These are phyloP conservation scores for Pythium coloratum DNA, from an alignment of 352 stramenopile genomes.

Conservation along the genomic window DNA sequence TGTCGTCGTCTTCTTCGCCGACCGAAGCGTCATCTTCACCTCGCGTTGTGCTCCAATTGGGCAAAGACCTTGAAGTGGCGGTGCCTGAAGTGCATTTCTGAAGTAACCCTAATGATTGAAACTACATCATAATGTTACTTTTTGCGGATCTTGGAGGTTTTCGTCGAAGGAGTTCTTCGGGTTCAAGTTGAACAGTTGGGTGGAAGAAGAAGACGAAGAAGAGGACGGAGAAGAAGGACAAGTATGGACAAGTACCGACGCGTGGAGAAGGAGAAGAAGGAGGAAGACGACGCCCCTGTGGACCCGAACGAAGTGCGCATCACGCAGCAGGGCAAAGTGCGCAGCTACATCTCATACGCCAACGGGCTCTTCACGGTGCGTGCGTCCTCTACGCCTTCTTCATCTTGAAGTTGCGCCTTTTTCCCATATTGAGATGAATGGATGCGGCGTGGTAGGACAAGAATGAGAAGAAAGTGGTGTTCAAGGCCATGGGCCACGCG, in stretches of 20 bases:
- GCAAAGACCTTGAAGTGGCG: constrained; percentile 16
- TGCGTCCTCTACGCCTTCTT: neutral
- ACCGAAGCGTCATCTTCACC: constrained; percentile 18
- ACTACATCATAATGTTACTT: constrained; percentile 26
- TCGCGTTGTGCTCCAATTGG: constrained; percentile 5
- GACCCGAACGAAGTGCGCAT: constrained; percentile 83
- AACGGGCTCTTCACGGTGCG: constrained; percentile 68
- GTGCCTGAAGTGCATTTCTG: constrained; percentile 25
- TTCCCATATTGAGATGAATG: neutral
- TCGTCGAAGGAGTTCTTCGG: neutral
- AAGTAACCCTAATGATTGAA: constrained; percentile 9
- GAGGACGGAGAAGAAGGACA: constrained; percentile 20
- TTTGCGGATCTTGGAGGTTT: constrained; percentile 2
- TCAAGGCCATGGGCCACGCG: constrained; percentile 83
- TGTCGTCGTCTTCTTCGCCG: neutral
- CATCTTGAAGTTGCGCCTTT: constrained; percentile 10
- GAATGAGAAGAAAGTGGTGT: constrained; percentile 54
- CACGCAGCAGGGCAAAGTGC: constrained; percentile 79
- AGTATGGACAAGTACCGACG: constrained; percentile 86
- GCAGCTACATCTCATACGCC: constrained; percentile 80
- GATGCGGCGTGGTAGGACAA: constrained; percentile 45
- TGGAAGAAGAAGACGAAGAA: constrained; percentile 22
- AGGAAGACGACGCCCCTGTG: constrained; percentile 38
- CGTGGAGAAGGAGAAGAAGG: constrained; percentile 59
- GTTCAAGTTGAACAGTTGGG: neutral